Evolutionary conservation across 352 stramenopile species (phyloP).

Genomic region (Globisporangium paddicum): DNA sequence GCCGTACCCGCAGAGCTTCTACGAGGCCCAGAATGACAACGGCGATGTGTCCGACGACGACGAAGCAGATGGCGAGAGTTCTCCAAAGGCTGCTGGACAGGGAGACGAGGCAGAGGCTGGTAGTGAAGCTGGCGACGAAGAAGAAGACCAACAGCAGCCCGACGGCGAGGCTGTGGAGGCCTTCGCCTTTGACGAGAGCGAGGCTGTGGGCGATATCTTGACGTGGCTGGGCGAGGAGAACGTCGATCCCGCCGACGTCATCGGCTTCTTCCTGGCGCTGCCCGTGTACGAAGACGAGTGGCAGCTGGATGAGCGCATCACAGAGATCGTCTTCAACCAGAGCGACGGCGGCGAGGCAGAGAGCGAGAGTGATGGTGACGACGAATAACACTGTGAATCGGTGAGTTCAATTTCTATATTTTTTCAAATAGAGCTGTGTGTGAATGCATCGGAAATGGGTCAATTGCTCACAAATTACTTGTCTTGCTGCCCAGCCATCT

Average conservation of each 20-base stretch:
- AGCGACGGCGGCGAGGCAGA: conserved; percentile 18
- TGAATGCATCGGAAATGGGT: neutral
- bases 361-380: conserved; percentile 5
- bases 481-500: too few species aligned
- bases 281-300: conserved; percentile 75
- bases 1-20: conserved; percentile 69
- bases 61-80: conserved; percentile 18
- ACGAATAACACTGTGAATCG: conserved; percentile 15
- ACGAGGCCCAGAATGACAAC: conserved; percentile 47
- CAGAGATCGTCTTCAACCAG: conserved; percentile 62
- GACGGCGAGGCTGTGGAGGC: conserved; percentile 45
- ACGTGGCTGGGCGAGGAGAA: conserved; percentile 48
- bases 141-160: neutral
- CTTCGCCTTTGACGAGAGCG: conserved; percentile 58
- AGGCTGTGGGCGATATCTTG: conserved; percentile 33
- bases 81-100: neutral
- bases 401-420: conserved; percentile 13
- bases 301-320: conserved; percentile 72
- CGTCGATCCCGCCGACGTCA: conserved; percentile 49
- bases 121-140: neutral
- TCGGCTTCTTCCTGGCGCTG: conserved; percentile 67
- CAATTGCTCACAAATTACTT: neutral
- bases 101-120: conserved; percentile 1
- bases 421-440: neutral
- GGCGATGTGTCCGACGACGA: conserved; percentile 14